A percentile compares a stretch with the other conserved stretches of the same genome.
phyloP scores from a whole-genome alignment of 2,329 filamentous ascomycete genomes.

The Venturia nashicola region DNA sequence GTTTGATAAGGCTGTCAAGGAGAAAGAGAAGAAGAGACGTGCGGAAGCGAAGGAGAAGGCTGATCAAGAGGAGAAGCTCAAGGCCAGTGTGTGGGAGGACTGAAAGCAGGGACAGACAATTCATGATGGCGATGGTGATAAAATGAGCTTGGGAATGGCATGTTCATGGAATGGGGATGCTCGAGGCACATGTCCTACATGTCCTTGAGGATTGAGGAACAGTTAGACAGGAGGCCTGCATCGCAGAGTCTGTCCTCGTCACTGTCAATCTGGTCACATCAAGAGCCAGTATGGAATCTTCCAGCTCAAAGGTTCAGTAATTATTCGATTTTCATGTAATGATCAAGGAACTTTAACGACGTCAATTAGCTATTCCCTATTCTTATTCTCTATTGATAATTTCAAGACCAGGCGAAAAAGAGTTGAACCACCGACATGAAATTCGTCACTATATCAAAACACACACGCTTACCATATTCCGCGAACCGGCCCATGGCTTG shows the following conservation, averaged over 20 bases:
- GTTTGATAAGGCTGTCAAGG: conserved; percentile 69
- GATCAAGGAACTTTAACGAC: too few species aligned
- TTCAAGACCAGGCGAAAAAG: too few species aligned
- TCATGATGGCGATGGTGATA: neutral
- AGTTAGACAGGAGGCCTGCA: neutral
- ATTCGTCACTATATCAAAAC: too few species aligned
- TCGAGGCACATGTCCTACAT: neutral
- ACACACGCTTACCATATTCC: too few species aligned
- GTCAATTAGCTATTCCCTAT: neutral
- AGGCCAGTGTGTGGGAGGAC: conserved; percentile 74
- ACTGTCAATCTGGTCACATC: neutral
- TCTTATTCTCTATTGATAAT: neutral
- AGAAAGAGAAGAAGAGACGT: conserved; percentile 69
- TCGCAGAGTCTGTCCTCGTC: neutral
- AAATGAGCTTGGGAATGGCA: neutral
- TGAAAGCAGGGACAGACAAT: conserved; percentile 17
- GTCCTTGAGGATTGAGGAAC: neutral
- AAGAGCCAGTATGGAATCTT: neutral
- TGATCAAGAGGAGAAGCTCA: conserved; percentile 56
- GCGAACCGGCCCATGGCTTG: too few species aligned
- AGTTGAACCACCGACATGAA: too few species aligned
- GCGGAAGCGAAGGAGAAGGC: conserved; percentile 53
- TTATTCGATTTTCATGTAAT: neutral
- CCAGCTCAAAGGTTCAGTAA: neutral
- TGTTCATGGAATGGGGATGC: neutral